These are phyloP conservation scores for Pontederia paniculata DNA, from an alignment of 176 grass and related monocot species.

Conservation along the genomic window DNA sequence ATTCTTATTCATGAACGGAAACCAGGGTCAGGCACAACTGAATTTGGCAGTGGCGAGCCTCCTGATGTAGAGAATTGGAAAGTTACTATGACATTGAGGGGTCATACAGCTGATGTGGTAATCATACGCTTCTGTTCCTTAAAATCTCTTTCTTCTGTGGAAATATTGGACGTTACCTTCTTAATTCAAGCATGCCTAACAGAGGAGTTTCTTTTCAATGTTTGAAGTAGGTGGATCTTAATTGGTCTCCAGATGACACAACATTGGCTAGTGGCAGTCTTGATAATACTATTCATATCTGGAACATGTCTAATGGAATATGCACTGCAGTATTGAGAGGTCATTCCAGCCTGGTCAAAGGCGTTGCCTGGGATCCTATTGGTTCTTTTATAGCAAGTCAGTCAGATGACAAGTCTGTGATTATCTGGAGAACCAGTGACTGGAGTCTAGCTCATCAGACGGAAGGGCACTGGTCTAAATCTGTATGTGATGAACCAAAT, in stretches of 20 bases:
- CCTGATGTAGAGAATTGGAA: constrained; percentile 99
- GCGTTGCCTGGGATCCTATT: constrained; percentile 97
- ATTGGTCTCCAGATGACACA: constrained; percentile 93
- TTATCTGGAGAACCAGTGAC: constrained; percentile 95
- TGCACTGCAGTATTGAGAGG: constrained; percentile 91
- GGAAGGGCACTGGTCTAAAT: constrained; percentile 94
- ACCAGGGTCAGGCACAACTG: constrained; percentile 79
- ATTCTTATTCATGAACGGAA: constrained; percentile 93
- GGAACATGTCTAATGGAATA: constrained; percentile 81
- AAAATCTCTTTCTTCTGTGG: not conserved
- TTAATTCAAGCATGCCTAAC: not conserved
- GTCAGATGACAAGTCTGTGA: constrained; percentile 93
- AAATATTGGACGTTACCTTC: constrained; percentile 14
- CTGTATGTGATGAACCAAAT: constrained; percentile 39
- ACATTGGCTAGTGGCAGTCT: constrained; percentile 86
- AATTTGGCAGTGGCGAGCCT: constrained; percentile 92
- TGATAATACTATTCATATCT: constrained; percentile 95
- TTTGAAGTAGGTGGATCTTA: constrained; percentile 89
- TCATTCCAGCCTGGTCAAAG: constrained; percentile 95
- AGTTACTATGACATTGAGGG: constrained; percentile 87
- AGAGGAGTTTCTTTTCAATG: constrained; percentile 17
- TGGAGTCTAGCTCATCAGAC: constrained; percentile 94
- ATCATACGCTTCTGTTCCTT: constrained; percentile 15
- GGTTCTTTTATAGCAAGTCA: constrained; percentile 95
- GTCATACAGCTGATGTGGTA: constrained; percentile 98